Conservation (phyloP, 164 flowering plant genomes). For the Saururus chinensis region DNA sequence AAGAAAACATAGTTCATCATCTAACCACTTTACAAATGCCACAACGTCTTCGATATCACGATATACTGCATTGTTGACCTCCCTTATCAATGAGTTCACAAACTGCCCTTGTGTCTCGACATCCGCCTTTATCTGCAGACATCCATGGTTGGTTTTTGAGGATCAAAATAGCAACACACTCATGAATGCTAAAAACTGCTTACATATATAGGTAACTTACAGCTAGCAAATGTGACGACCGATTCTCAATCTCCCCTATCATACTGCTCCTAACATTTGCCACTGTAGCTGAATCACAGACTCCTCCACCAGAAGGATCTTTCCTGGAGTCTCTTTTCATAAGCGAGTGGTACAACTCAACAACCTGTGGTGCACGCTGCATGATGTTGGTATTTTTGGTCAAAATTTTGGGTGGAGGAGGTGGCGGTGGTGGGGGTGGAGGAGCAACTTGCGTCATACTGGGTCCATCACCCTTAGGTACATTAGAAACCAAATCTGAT, state of each 20-base stretch:
- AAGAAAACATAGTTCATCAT: slow-evolving; percentile 89
- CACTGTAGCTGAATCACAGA: slow-evolving; percentile 41
- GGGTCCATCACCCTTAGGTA: slow-evolving; percentile 24
- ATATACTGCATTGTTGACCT: slow-evolving; percentile 73
- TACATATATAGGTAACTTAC: slow-evolving; percentile 32
- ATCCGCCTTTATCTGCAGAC: slow-evolving; percentile 80
- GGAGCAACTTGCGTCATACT: slow-evolving; percentile 35
- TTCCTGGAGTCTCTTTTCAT: slow-evolving; percentile 85
- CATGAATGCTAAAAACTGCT: not conserved
- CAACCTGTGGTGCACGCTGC: slow-evolving; percentile 87
- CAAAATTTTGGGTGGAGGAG: slow-evolving; percentile 51
- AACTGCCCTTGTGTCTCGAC: slow-evolving; percentile 95
- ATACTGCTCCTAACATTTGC: slow-evolving; percentile 75
- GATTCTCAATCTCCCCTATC: slow-evolving; percentile 93
- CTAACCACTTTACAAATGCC: slow-evolving; percentile 95
- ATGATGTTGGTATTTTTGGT: slow-evolving; percentile 33
- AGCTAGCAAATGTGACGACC: slow-evolving; percentile 89
- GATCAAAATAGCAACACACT: not conserved
- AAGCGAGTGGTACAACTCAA: slow-evolving; percentile 84
- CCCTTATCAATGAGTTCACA: slow-evolving; percentile 69
- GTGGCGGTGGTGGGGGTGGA: slow-evolving; percentile 79
- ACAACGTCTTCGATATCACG: slow-evolving; percentile 75
- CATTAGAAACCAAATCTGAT: slow-evolving; percentile 27
- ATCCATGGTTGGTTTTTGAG: not conserved
- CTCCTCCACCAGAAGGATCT: slow-evolving; percentile 54